phyloP scores from a whole-genome alignment of 1,284 basidiomycete species.

The Malassezia vespertilionis region DNA sequence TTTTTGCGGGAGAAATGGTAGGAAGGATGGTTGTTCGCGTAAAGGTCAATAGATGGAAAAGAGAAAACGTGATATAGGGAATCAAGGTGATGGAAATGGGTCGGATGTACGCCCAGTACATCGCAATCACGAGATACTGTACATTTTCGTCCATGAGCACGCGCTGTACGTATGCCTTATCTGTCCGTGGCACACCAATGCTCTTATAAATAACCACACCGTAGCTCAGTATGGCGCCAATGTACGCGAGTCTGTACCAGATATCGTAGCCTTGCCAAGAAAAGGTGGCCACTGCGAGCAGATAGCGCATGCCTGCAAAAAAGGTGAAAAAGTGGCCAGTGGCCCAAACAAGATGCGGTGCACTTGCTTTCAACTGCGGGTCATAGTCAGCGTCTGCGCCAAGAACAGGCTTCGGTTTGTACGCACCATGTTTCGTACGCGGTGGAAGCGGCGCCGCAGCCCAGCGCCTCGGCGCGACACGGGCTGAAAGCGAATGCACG shows the following conservation, averaged over 20 bases:
- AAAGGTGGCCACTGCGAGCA: conserved; percentile 28
- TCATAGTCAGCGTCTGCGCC: background rate
- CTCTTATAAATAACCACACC: conserved; percentile 48
- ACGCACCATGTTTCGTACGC: conserved; percentile 6
- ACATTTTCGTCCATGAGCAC: conserved; percentile 48
- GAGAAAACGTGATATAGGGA: conserved; percentile 46
- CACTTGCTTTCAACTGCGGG: conserved; percentile 17
- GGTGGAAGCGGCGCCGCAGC: background rate
- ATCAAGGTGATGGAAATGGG: conserved; percentile 47
- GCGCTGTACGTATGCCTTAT: conserved; percentile 44
- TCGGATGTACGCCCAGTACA: conserved; percentile 47
- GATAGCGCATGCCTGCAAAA: conserved; percentile 40
- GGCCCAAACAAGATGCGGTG: conserved; percentile 47
- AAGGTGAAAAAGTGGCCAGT: conserved; percentile 45
- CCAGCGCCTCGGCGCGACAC: background rate
- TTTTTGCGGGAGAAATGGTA: conserved; percentile 25
- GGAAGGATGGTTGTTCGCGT: conserved; percentile 37
- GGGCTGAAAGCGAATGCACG: background rate
- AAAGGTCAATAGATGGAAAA: conserved; percentile 46
- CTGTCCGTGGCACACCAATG: conserved; percentile 43
- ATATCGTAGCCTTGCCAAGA: conserved; percentile 27
- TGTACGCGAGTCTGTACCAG: conserved; percentile 41
- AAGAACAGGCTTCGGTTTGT: no score
- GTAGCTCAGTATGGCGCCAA: conserved; percentile 47
- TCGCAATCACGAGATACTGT: conserved; percentile 44